phyloP scores from a whole-genome alignment of 768 basidiomycete genomes.

The Auriculariales sp. region DNA sequence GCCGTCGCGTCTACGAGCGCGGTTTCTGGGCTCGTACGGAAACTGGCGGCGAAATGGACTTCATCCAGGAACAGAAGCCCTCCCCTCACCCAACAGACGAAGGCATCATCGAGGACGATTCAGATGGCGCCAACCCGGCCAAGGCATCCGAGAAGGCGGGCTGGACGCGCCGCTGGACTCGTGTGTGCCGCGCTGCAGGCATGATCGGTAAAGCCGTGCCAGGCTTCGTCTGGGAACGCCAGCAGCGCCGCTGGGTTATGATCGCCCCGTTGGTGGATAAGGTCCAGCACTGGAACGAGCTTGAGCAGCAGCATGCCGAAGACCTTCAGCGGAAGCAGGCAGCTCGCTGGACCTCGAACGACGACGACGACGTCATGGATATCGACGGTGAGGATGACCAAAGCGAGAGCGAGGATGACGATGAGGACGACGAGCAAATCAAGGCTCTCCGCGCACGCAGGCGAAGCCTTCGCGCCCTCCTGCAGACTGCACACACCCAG shows the following conservation, averaged over 20 bases:
- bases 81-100: conserved; percentile 37
- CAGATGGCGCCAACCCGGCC: conserved; percentile 31
- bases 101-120: conserved; percentile 47
- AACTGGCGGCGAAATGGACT: conserved; percentile 63
- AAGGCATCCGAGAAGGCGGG: conserved; percentile 13
- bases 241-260: conserved; percentile 45
- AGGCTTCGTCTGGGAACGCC: conserved; percentile 57
- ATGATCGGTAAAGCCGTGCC: conserved; percentile 54
- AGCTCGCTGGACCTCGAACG: conserved; percentile 27
- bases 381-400: conserved; percentile 40
- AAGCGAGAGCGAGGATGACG: conserved; percentile 37
- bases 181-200: conserved; percentile 56
- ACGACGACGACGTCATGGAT: conserved; percentile 53
- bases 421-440: conserved; percentile 57
- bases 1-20: conserved; percentile 76
- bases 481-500: conserved; percentile 30
- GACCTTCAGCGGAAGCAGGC: no score
- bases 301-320: conserved; percentile 52
- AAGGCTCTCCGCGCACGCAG: conserved; percentile 74
- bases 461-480: conserved; percentile 55
- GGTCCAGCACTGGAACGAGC: conserved; percentile 51
- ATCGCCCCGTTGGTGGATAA: conserved; percentile 55
- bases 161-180: conserved; percentile 46
- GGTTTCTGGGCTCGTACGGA: conserved; percentile 87
- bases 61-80: conserved; percentile 51